Evolutionary conservation across 2,329 filamentous ascomycete species (phyloP).

Genomic region (Delphinella strobiligena): DNA sequence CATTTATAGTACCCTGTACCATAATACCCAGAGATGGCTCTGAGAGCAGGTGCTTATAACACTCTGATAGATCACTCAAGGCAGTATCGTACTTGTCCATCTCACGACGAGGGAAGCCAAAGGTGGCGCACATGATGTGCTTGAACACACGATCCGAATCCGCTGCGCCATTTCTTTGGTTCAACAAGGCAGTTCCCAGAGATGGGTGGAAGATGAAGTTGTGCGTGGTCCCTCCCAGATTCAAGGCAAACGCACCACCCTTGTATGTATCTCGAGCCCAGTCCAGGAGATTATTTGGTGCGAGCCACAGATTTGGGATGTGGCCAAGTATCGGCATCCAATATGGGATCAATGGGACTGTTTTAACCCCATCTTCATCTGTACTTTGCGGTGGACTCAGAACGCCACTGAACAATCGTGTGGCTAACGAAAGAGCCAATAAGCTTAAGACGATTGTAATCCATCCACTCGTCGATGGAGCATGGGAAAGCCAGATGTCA

Average conservation of each 20-base stretch:
- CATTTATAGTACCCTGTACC: slow-evolving; percentile 24
- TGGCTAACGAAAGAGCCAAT: slow-evolving; percentile 5
- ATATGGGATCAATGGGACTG: slow-evolving; percentile 42
- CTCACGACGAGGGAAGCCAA: slow-evolving; percentile 28
- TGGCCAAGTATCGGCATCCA: slow-evolving; percentile 49
- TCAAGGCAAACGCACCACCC: slow-evolving; percentile 35
- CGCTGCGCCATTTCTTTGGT: slow-evolving; percentile 21
- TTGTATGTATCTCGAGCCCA: slow-evolving; percentile 27
- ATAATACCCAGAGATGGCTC: slow-evolving; percentile 34
- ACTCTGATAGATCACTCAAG: slow-evolving; percentile 21
- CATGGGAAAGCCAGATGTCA: too few species aligned
- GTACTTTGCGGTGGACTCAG: slow-evolving; percentile 1
- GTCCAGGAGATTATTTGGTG: slow-evolving; percentile 32
- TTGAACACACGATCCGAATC: slow-evolving; percentile 16
- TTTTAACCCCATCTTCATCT: slow-evolving; percentile 15
- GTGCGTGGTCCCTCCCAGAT: slow-evolving; percentile 37
- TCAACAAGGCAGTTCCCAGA: slow-evolving; percentile 30
- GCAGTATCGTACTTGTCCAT: slow-evolving; percentile 24
- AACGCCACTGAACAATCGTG: slow-evolving; percentile 9
- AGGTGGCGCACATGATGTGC: slow-evolving; percentile 23
- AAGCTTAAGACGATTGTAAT: background rate
- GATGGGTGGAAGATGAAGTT: slow-evolving; percentile 38
- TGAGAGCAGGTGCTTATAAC: slow-evolving; percentile 32
- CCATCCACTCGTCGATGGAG: background rate
- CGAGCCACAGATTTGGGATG: slow-evolving; percentile 35